Evolutionary conservation across 148 eudicot genomes (phyloP), one percentile per base, ranked within the genome.

Genomic region (Fagopyrum tataricum): DNA sequence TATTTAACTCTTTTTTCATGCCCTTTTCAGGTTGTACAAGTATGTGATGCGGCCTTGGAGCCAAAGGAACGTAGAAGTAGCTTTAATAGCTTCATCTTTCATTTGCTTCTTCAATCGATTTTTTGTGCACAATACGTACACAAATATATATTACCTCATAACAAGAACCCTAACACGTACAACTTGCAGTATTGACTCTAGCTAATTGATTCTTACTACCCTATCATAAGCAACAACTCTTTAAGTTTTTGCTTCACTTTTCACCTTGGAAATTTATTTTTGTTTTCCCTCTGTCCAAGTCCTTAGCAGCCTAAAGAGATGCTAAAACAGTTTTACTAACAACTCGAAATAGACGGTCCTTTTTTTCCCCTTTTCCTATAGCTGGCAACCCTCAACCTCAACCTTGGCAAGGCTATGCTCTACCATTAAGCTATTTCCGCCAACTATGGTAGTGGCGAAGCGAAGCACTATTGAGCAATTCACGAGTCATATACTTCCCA

Each of bases 241-340:
- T 72, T 11, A 80, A 59, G 78, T 86, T 75, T 79, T 88, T 40
- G 88, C 96, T 84, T 90, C 89, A 86, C 84, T 91, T 46, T 74
- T 72, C 72, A 85, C 82, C 53, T 85, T 84, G 72, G 44, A 70
- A 77, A 74, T 70, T 69, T 84, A 76, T 43, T 8, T 21, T 46
- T 85, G 79, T 73, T 85, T 85, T 47, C 83, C 83, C 5, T 87
- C 88, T 24, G 92, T 91, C 94, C 94, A 92, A 17, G 18, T 76
- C 78, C 97, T 88, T 74, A 88, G 40, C 81, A 76, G 83, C 73
- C 99, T 95, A 9, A 67, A 56, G 71, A 66, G 20, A 31, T 31
- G 37, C 1, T 31, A 31, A 31, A 31, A 31, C 2, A 31, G 37
- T 31, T 31, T 31, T 31, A 31, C 37, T 31, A 31, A 31, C 37